These are phyloP conservation scores for Fusarium nelsonii DNA, from an alignment of 2,329 filamentous ascomycete genomes.

Conservation along the genomic window DNA sequence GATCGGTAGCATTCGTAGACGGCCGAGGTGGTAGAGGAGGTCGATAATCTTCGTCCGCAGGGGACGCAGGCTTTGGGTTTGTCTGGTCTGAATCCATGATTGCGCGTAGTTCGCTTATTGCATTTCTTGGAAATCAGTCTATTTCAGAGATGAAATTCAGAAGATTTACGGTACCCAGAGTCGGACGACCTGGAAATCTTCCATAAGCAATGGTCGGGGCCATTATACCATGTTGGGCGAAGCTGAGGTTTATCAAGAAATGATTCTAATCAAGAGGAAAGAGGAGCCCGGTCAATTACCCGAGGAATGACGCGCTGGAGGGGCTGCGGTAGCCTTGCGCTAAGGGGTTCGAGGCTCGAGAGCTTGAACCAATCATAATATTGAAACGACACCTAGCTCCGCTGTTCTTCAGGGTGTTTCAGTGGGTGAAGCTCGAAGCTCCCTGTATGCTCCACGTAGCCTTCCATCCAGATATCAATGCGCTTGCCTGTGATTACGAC, in stretches of 20 bases:
- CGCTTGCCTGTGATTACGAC: constrained; percentile 37
- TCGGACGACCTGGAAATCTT: constrained; percentile 32
- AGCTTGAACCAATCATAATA: constrained; percentile 43
- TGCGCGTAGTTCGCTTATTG: constrained; percentile 33
- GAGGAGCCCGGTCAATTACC: constrained; percentile 23
- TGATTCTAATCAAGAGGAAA: constrained; percentile 20
- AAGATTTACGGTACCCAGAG: constrained; percentile 13
- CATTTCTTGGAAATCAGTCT: constrained; percentile 46
- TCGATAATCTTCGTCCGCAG: constrained; percentile 59
- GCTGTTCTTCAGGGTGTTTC: constrained; percentile 31
- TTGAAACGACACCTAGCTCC: neutral
- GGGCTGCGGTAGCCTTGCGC: constrained; percentile 48
- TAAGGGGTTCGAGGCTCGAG: constrained; percentile 26
- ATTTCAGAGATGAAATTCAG: neutral
- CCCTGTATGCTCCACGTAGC: constrained; percentile 46
- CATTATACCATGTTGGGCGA: constrained; percentile 53
- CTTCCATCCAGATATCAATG: constrained; percentile 44
- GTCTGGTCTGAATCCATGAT: constrained; percentile 46
- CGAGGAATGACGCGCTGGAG: constrained; percentile 41
- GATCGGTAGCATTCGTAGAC: constrained; percentile 53
- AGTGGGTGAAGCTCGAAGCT: constrained; percentile 34
- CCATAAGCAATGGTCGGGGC: constrained; percentile 18
- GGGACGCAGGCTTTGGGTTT: constrained; percentile 47
- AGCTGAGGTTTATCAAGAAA: constrained; percentile 24
- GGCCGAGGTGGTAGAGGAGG: constrained; percentile 69